Conservation (phyloP, 371 early-diverging fungal genomes). For the Homolaphlyctis polyrhiza region DNA sequence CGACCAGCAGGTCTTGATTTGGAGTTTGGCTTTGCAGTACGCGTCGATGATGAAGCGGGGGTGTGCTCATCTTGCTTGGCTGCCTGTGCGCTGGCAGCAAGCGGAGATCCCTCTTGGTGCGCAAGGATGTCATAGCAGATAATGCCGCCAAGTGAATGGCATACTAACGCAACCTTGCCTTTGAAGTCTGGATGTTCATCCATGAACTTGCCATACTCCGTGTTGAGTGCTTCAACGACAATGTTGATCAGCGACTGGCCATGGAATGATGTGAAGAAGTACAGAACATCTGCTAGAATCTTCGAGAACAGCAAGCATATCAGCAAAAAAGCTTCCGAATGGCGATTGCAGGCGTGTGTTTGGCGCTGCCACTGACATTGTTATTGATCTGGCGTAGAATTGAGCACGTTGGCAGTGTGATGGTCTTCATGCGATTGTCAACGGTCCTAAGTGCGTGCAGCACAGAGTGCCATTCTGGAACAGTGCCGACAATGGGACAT, state of each 20-base stretch:
- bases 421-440: constrained; percentile 34
- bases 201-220: constrained; percentile 41
- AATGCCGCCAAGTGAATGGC: constrained; percentile 61
- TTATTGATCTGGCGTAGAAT: constrained; percentile 61
- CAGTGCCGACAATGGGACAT: not conserved
- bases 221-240: constrained; percentile 52
- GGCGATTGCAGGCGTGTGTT: too few species aligned
- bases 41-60: not conserved
- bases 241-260: constrained; percentile 48
- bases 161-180: constrained; percentile 55
- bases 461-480: constrained; percentile 55
- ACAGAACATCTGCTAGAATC: constrained; percentile 63
- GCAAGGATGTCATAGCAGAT: constrained; percentile 58
- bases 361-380: too few species aligned
- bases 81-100: not conserved
- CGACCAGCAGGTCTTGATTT: constrained; percentile 16
- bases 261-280: constrained; percentile 42
- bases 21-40: constrained; percentile 1
- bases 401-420: constrained; percentile 63
- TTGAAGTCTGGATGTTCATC: constrained; percentile 48
- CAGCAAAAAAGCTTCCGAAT: too few species aligned
- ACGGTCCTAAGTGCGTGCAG: constrained; percentile 42
- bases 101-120: constrained; percentile 20
- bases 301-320: too few species aligned
- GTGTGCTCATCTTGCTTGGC: not conserved